Percentiles rank a stretch among this genome's conserved stretches.
phyloP scores from a whole-genome alignment of 2,329 filamentous ascomycete genomes.

The Aspergillus aculeatinus region DNA sequence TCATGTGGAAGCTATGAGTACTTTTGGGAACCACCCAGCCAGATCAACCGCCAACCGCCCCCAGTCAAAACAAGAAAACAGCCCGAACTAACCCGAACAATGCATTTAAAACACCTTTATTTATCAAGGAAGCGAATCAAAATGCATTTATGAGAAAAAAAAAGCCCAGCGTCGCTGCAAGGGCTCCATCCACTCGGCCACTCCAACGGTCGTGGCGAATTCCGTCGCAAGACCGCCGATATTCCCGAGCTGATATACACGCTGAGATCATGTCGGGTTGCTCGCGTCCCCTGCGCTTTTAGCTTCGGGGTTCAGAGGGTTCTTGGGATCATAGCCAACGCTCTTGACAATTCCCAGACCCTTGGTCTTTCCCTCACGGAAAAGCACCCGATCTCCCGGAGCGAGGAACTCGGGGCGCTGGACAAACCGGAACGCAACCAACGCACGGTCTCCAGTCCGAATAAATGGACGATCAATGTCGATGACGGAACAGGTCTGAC shows the following conservation, averaged over 20 bases:
- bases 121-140: no score
- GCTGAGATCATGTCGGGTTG: neutral
- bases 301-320: slow-evolving; percentile 47
- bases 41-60: neutral
- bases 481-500: slow-evolving; percentile 94
- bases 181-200: no score
- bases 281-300: slow-evolving; percentile 24
- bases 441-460: slow-evolving; percentile 88
- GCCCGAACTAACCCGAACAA: neutral
- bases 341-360: slow-evolving; percentile 91
- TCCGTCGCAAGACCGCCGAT: neutral
- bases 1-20: neutral
- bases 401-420: slow-evolving; percentile 90
- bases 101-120: neutral
- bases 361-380: slow-evolving; percentile 92
- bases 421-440: slow-evolving; percentile 91
- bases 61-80: neutral
- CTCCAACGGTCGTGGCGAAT: neutral
- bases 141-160: no score
- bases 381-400: slow-evolving; percentile 83
- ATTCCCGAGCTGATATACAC: neutral
- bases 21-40: neutral
- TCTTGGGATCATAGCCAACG: slow-evolving; percentile 75
- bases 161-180: no score
- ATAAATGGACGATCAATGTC: slow-evolving; percentile 97